Evolutionary conservation across 2,329 filamentous ascomycete genomes (phyloP), one percentile per base, ranked within the genome.

Genomic region (Hymenoscyphus albidus): DNA sequence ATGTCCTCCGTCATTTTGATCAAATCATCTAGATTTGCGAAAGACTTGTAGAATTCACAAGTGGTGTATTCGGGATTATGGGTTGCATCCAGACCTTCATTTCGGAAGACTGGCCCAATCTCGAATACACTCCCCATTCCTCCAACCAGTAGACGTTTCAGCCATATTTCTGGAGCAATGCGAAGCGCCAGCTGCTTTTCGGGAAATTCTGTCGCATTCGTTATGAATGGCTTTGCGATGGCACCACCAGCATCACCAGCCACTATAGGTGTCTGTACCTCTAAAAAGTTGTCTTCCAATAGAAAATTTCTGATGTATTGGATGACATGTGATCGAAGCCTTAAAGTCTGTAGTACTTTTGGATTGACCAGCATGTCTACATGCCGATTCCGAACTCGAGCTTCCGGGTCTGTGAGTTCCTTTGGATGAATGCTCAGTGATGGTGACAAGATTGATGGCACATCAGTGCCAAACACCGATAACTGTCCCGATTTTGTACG

Each of bases 41-140:
- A 96, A 2, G 93, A 89, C 67, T 90, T 88, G 78, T 99, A 99
- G 78, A 97, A 98, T 78, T 99, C 95, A 80, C 94, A 98, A 66
- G 92, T 98, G 56, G 91, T 95, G 78, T 98, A 99, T 75, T 99
- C 95, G 0, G 95, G 94, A 74, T 99, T 99, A 76, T 99, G 95
- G 0, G 92, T 97, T 38, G 85, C 85, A 76, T 97, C 93, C 42
- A 97, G 79, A 76, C 92, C 92, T 79, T 99, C 95, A 75, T 99
- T 99, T 55, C 95, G 87, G 77, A 99, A 99, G 13, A 88, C 88
- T 3, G 92, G 89, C 0, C 95, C 95, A 69, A 99, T 93, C 78
- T 99, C 95, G 74, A 96, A 99, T 32, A 99, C 87, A 67, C 83
- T 88, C 71, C 96, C 90, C 67, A 98, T 87, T 2, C 93, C 94